Conservation (phyloP, 345 rosid species). For the Raphanus raphanistrum region DNA sequence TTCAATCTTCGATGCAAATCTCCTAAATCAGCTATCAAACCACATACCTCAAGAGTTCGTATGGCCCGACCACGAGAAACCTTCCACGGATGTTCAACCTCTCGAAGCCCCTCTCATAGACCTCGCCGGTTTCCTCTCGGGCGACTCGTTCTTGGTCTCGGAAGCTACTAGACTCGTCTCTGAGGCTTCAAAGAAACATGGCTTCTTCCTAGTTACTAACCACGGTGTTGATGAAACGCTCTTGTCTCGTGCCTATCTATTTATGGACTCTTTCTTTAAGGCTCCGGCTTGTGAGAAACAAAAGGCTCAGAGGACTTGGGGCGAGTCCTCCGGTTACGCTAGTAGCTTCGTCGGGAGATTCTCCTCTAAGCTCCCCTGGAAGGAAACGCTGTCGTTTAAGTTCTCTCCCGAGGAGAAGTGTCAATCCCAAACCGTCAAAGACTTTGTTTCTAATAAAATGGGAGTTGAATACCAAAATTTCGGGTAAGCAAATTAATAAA, state of each 20-base stretch:
- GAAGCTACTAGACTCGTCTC: slow-evolving; percentile 14
- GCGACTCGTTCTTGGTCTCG: neutral
- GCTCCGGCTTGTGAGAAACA: neutral
- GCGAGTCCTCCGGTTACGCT: slow-evolving; percentile 6
- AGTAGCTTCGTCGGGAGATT: slow-evolving; percentile 4
- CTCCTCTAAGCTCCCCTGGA: slow-evolving; percentile 5
- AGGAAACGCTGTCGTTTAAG: slow-evolving; percentile 3
- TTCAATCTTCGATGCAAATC: slow-evolving; percentile 57
- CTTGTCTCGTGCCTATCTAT: slow-evolving; percentile 5
- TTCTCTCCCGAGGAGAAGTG: slow-evolving; percentile 5
- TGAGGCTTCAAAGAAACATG: slow-evolving; percentile 12
- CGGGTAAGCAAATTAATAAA: slow-evolving; percentile 5
- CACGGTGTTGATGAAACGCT: slow-evolving; percentile 15
- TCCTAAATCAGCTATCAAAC: slow-evolving; percentile 30
- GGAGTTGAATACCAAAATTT: slow-evolving; percentile 7
- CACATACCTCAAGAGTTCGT: slow-evolving; percentile 6
- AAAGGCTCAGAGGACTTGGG: slow-evolving; percentile 15
- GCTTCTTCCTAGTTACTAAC: slow-evolving; percentile 18
- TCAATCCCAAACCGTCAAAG: neutral
- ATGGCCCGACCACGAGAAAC: slow-evolving; percentile 13
- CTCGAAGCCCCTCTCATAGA: slow-evolving; percentile 11
- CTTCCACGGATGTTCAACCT: slow-evolving; percentile 1
- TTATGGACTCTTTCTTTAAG: neutral
- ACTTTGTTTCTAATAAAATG: neutral
- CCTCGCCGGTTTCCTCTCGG: slow-evolving; percentile 18